Evolutionary conservation across 345 rosid species (phyloP).

Genomic region (Stellera chamaejasme): DNA sequence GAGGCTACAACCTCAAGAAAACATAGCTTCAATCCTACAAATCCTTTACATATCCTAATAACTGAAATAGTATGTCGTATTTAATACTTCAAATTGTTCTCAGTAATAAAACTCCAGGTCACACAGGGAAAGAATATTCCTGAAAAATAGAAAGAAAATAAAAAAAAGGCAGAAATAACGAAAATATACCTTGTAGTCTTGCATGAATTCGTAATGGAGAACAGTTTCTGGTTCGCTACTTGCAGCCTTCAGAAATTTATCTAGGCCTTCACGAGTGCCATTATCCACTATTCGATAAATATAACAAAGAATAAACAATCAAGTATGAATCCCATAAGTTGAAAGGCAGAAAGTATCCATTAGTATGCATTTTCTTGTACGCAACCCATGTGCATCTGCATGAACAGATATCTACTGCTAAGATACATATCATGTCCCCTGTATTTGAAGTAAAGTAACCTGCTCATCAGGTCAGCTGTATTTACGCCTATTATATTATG

Average conservation of each 20-base stretch:
- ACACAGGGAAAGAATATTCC: slow-evolving; percentile 4
- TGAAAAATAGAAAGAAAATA: slow-evolving; percentile 16
- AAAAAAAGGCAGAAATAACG: slow-evolving; percentile 5
- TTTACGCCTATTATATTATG: too few relatives aligned
- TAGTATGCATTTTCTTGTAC: too few relatives aligned
- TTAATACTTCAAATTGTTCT: background rate
- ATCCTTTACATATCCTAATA: background rate
- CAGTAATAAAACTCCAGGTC: background rate
- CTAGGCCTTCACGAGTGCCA: slow-evolving; percentile 93
- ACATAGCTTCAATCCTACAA: slow-evolving; percentile 1
- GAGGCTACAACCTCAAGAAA: slow-evolving; percentile 1
- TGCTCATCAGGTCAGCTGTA: too few relatives aligned
- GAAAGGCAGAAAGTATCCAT: too few relatives aligned
- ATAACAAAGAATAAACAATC: background rate
- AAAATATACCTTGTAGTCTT: slow-evolving; percentile 79
- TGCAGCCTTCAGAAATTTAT: slow-evolving; percentile 87
- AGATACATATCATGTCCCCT: too few relatives aligned
- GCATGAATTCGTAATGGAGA: slow-evolving; percentile 96
- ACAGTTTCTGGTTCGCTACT: slow-evolving; percentile 91
- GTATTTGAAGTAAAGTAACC: too few relatives aligned
- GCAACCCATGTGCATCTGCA: too few relatives aligned
- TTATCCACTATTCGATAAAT: slow-evolving; percentile 67
- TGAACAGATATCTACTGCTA: too few relatives aligned
- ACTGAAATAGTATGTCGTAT: background rate
- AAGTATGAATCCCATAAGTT: too few relatives aligned